Base-by-base conservation (phyloP, 345 rosid species). In the Lagerstroemia speciosa region DNA sequence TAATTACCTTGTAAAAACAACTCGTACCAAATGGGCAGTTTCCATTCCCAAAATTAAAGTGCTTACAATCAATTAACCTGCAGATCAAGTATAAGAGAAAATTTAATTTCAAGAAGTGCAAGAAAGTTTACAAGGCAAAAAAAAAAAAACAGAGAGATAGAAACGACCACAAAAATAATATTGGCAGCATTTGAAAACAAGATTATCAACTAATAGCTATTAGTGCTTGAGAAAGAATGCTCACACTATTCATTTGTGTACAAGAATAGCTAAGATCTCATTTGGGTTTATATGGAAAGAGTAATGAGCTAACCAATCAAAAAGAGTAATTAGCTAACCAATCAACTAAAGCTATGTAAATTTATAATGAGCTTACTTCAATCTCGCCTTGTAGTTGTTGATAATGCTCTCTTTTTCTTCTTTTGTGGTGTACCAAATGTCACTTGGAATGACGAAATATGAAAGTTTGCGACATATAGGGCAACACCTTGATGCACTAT, bases 11-110 rank as follows among this genome's bases (percentile, higher is more conserved):
- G 85, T 94, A 94, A 71, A 94, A 94, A 73, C 98, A 91, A 78
- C 99, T 94, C 37, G 90, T 84, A 53, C 99, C 98, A 71, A 94
- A 94, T 38, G 92, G 99, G 73, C 98, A 91, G 74, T 85, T 93
- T 71, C 96, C 96, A 77, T 91, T 89, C 55, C 98, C 96, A 46
- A 91, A 85, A 72, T 88, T 83, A 71, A 94, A 94, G 78, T 91
- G 92, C 84, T 84, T 94, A 85, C 98, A 94, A 77, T 91, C 88
- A 38, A 89, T 91, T 55, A 88, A 89, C 70, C 98, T 94, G 85
- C 30, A 62, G 46, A 32, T 72, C 16, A 14, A 41, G 14, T 41
- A 41, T 57, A 55, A 45, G 24, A 24, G 12, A 26, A 30, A 65
- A 14, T 15, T 38, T 5, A 32, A 65, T 38, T n/a, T 65, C 27